Evolutionary conservation across 257 asterid species (phyloP).

Genomic region (Catharanthus roseus): DNA sequence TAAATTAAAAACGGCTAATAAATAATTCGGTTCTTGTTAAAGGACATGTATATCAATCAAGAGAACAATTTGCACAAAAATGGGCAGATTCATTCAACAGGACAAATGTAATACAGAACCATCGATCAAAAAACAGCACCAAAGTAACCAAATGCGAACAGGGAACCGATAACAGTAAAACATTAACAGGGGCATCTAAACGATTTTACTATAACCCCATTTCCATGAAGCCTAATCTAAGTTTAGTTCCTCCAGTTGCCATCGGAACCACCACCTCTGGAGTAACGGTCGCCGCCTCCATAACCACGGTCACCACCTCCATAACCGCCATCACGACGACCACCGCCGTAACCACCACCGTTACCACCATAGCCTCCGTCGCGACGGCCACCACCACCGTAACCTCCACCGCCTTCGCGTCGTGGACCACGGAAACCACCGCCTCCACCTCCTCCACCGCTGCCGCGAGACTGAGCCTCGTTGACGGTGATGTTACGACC

Average conservation of each 20-base stretch:
- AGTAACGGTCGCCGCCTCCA: constrained; percentile 30
- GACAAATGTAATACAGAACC: too few species aligned
- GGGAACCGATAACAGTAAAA: too few species aligned
- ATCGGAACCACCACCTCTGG: constrained; percentile 25
- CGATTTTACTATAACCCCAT: too few species aligned
- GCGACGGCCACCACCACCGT: constrained; percentile 12
- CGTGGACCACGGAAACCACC: constrained; percentile 39
- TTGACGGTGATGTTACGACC: constrained; percentile 89
- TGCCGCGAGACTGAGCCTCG: constrained; percentile 83
- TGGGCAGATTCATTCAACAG: too few species aligned
- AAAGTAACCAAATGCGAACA: too few species aligned
- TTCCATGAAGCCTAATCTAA: too few species aligned
- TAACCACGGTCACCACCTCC: constrained; percentile 9
- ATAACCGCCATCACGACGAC: constrained; percentile 11
- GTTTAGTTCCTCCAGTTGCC: constrained; percentile 63
- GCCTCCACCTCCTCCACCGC: constrained; percentile 39
- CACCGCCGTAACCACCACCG: constrained; percentile 25
- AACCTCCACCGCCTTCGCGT: constrained; percentile 32
- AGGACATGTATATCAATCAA: too few species aligned
- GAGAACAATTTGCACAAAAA: too few species aligned
- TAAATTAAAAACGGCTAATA: too few species aligned
- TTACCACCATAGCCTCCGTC: constrained; percentile 19
- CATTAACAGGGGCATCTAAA: too few species aligned
- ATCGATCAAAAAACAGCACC: too few species aligned
- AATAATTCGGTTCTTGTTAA: too few species aligned